Evolutionary conservation across 306 rosid species (phyloP).

Genomic region (Luffa aegyptiaca): DNA sequence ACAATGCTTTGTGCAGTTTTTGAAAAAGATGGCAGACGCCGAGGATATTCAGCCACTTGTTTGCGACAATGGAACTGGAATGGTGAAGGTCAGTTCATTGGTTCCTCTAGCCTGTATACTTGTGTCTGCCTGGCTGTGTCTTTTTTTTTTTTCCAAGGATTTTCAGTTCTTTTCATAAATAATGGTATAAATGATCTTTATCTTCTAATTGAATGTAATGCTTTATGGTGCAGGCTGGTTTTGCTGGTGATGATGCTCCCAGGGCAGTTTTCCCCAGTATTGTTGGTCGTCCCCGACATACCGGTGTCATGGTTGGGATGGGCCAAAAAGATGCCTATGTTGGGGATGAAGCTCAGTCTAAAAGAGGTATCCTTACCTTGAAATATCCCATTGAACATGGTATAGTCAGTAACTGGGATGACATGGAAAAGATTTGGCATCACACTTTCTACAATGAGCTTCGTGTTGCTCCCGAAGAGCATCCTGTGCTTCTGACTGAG

Average conservation of each 20-base stretch:
- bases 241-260: constrained; percentile 41
- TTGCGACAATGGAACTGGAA: constrained; percentile 37
- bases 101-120: neutral
- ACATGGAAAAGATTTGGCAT: constrained; percentile 36
- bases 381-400: constrained; percentile 34
- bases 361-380: constrained; percentile 32
- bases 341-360: constrained; percentile 36
- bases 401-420: constrained; percentile 38
- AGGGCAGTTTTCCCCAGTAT: constrained; percentile 35
- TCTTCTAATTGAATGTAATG: neutral
- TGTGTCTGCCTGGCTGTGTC: neutral
- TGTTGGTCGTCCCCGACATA: constrained; percentile 34
- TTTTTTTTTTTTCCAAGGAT: neutral
- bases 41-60: constrained; percentile 38
- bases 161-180: neutral
- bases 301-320: constrained; percentile 39
- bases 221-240: constrained; percentile 24
- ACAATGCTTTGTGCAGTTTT: neutral
- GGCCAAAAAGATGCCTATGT: constrained; percentile 36
- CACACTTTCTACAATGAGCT: constrained; percentile 36
- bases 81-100: constrained; percentile 27
- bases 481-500: constrained; percentile 32
- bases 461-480: constrained; percentile 33
- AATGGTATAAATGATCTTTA: neutral
- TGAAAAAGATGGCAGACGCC: constrained; percentile 22